phyloP scores from a whole-genome alignment of 2,329 filamentous ascomycete genomes.

The Blumeriella jaapii region DNA sequence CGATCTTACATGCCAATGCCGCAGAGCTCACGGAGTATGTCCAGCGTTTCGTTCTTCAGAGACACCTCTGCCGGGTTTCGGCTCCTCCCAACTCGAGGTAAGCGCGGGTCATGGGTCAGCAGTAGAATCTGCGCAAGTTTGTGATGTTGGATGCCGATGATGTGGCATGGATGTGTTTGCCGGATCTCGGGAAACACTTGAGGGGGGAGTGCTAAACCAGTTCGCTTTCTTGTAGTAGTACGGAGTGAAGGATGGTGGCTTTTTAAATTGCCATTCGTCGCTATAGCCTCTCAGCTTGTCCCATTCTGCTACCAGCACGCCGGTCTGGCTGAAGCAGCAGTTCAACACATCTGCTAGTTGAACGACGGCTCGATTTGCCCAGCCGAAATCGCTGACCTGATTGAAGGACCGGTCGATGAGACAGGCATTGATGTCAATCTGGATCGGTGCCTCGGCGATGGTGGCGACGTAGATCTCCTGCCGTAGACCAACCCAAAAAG shows the following conservation, averaged over 20 bases:
- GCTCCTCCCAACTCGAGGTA: conserved; percentile 37
- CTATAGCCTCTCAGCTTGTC: conserved; percentile 35
- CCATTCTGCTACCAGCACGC: conserved; percentile 30
- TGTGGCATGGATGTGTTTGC: conserved; percentile 43
- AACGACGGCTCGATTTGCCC: conserved; percentile 50
- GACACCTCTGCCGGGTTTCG: conserved; percentile 6
- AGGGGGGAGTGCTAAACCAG: conserved; percentile 18
- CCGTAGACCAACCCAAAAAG: conserved; percentile 44
- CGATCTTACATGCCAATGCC: conserved; percentile 40
- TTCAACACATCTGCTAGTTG: conserved; percentile 53
- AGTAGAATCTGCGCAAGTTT: conserved; percentile 46
- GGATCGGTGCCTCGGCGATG: conserved; percentile 31
- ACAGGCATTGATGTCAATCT: conserved; percentile 38
- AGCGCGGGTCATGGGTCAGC: conserved; percentile 41
- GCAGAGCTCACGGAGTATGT: conserved; percentile 40
- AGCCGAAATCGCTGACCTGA: conserved; percentile 39
- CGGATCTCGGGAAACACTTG: conserved; percentile 46
- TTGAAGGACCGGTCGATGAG: conserved; percentile 41
- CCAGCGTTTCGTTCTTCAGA: conserved; percentile 10
- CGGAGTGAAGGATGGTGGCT: conserved; percentile 42
- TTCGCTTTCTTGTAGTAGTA: conserved; percentile 35
- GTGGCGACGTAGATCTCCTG: conserved; percentile 49
- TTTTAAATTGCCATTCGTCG: conserved; percentile 34
- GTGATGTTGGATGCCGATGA: conserved; percentile 48
- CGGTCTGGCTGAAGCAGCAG: conserved; percentile 43